A percentile compares a stretch with the other conserved stretches of the same genome.
Evolutionary conservation across 2,329 filamentous ascomycete genomes (phyloP).

Genomic region (Cladosporium sp.): DNA sequence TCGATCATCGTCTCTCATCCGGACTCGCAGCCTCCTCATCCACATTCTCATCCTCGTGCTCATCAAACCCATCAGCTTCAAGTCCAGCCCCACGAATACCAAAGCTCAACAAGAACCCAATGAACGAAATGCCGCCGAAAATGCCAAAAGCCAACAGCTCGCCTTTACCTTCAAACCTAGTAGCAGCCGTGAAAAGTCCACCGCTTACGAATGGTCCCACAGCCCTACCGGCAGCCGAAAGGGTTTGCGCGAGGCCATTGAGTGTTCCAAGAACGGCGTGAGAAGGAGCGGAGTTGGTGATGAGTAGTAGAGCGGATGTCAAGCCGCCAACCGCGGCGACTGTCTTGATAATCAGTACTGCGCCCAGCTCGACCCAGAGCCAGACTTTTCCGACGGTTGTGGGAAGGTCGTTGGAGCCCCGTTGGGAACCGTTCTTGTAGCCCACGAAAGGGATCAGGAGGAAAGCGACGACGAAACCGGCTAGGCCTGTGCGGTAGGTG

Average conservation of each 20-base stretch:
- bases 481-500: constrained; percentile 76
- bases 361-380: constrained; percentile 79
- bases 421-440: constrained; percentile 62
- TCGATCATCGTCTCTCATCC: background rate
- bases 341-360: constrained; percentile 83
- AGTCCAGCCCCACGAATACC: constrained; percentile 68
- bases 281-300: constrained; percentile 90
- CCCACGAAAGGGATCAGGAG: constrained; percentile 87
- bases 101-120: constrained; percentile 79
- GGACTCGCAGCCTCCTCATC: constrained; percentile 34
- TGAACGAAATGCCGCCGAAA: constrained; percentile 78
- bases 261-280: constrained; percentile 83
- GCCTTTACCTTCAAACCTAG: constrained; percentile 73
- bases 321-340: constrained; percentile 86
- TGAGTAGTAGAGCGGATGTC: constrained; percentile 84
- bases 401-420: constrained; percentile 52
- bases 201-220: constrained; percentile 88
- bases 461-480: constrained; percentile 81
- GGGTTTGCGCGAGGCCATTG: constrained; percentile 90
- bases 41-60: constrained; percentile 33
- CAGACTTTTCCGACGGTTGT: constrained; percentile 62
- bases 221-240: constrained; percentile 86
- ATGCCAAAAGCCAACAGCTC: constrained; percentile 84
- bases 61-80: constrained; percentile 60
- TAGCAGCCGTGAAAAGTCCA: constrained; percentile 78